A percentile compares a stretch with the other conserved stretches of the same genome.
These are phyloP conservation scores for Alliaria petiolata DNA, from an alignment of 345 rosid genomes.

Conservation along the genomic window DNA sequence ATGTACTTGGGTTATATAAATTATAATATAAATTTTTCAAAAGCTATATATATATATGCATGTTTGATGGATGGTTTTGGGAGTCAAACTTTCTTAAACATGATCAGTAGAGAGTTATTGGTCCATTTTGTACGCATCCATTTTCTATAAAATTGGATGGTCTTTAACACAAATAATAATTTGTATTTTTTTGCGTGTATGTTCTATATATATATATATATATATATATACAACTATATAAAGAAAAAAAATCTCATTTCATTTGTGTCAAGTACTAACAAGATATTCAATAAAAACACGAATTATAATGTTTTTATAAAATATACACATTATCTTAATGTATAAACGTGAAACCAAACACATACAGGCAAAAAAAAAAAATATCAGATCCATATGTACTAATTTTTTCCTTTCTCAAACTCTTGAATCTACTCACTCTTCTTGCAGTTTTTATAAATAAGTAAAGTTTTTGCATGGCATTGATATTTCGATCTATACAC, in stretches of 20 bases:
- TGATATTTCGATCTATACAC: neutral
- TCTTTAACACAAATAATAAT: too few relatives aligned
- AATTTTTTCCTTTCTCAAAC: neutral
- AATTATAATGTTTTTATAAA: neutral
- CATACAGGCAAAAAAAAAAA: too few relatives aligned
- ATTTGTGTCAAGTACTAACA: neutral
- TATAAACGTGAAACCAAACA: too few relatives aligned
- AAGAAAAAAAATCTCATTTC: too few relatives aligned
- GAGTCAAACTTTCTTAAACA: slow-evolving; percentile 9
- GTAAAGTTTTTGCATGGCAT: neutral
- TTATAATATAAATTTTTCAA: neutral
- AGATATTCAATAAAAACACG: neutral
- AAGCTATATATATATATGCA: slow-evolving; percentile 2
- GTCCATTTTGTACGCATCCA: too few relatives aligned
- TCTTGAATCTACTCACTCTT: neutral
- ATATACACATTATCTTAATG: neutral
- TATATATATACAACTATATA: too few relatives aligned
- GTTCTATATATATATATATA: too few relatives aligned
- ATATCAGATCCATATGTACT: neutral
- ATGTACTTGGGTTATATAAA: slow-evolving; percentile 17
- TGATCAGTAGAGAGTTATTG: too few relatives aligned
- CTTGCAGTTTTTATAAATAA: neutral
- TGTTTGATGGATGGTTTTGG: neutral
- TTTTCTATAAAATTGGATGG: too few relatives aligned
- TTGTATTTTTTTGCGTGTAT: too few relatives aligned